phyloP scores from a whole-genome alignment of 768 basidiomycete genomes.

The Xerocomus potaroensis region DNA sequence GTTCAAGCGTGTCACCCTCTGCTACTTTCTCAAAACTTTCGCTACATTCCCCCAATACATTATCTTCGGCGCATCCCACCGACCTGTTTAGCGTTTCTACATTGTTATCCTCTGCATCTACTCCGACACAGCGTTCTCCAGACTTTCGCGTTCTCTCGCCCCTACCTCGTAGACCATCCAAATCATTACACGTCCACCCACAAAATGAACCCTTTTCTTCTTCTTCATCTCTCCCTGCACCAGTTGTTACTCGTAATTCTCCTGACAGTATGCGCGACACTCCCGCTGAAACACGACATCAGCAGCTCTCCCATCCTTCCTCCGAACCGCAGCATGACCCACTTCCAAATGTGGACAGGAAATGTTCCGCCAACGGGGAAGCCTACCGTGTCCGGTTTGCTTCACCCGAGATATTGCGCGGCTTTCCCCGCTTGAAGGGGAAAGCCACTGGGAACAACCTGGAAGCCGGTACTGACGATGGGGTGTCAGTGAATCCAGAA shows the following conservation, averaged over 20 bases:
- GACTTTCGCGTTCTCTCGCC: conserved; percentile 10
- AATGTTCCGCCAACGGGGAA: conserved; percentile 12
- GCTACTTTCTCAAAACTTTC: conserved; percentile 52
- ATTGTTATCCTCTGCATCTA: not conserved
- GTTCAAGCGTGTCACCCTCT: conserved; percentile 38
- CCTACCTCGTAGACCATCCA: conserved; percentile 18
- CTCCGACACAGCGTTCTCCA: not conserved
- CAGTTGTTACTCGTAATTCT: conserved; percentile 5
- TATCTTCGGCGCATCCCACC: conserved; percentile 9
- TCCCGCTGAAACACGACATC: conserved; percentile 20
- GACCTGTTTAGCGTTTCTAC: conserved; percentile 6
- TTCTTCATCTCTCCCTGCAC: conserved; percentile 3
- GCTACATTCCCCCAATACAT: conserved; percentile 34
- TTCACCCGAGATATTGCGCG: conserved; percentile 28
- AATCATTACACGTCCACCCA: conserved; percentile 27
- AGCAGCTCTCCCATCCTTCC: conserved; percentile 14
- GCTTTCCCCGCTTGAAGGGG: conserved; percentile 10
- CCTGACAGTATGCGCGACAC: conserved; percentile 21
- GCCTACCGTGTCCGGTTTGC: conserved; percentile 26
- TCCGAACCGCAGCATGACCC: conserved; percentile 6
- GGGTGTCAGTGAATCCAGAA: not conserved
- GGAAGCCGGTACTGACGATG: not conserved
- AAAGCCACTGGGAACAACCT: not conserved
- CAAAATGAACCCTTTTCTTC: conserved; percentile 15
- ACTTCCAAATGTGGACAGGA: conserved; percentile 9